These are phyloP conservation scores for Cryptomeria japonica DNA, from an alignment of 75 land plant genomes.

Conservation along the genomic window DNA sequence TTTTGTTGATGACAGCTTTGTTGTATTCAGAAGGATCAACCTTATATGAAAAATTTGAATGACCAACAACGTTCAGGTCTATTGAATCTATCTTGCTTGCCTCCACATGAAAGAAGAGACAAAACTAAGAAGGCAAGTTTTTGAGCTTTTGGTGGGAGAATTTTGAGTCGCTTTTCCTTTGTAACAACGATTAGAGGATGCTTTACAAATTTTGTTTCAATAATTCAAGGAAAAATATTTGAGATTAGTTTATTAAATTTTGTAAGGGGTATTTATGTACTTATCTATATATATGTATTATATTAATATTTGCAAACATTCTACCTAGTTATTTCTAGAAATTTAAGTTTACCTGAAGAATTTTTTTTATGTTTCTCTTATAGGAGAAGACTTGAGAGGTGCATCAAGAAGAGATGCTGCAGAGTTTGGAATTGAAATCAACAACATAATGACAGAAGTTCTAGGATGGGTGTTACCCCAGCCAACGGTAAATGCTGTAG, in stretches of 20 bases:
- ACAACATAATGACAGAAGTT: slow-evolving; percentile 6
- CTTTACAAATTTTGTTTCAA: too few species aligned
- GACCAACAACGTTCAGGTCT: slow-evolving; percentile 19
- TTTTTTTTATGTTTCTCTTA: not conserved
- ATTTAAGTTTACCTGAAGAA: not conserved
- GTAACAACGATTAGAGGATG: too few species aligned
- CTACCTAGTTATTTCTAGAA: not conserved
- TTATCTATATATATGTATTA: not conserved
- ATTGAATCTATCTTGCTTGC: slow-evolving; percentile 18
- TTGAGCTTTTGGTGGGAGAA: not conserved
- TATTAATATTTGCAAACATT: not conserved
- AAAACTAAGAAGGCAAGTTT: slow-evolving; percentile 17
- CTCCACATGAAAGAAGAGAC: slow-evolving; percentile 9
- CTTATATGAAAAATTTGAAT: slow-evolving; percentile 11
- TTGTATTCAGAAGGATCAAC: slow-evolving; percentile 13
- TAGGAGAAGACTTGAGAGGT: not conserved
- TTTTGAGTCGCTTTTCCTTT: too few species aligned
- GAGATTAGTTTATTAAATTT: not conserved
- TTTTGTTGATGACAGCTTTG: slow-evolving; percentile 17
- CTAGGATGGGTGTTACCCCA: slow-evolving; percentile 18
- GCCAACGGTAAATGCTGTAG: slow-evolving; percentile 12
- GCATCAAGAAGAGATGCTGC: not conserved
- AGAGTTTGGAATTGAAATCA: slow-evolving; percentile 26
- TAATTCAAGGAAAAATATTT: not conserved
- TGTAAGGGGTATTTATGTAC: not conserved